Base-by-base conservation (phyloP, 1,139 yeast species). In the Oligophagozyma castellii region DNA sequence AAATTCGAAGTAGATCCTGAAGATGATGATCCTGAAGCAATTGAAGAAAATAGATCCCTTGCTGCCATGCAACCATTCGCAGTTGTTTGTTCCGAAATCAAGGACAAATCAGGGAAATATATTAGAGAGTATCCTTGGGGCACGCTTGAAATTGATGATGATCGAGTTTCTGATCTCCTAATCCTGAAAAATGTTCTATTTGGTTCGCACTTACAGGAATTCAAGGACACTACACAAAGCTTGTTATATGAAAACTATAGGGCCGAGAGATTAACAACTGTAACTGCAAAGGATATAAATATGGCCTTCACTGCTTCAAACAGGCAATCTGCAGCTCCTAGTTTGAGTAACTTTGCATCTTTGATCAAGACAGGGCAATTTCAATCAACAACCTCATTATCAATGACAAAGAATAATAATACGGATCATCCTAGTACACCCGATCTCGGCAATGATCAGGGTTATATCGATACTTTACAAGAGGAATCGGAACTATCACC, bases 61-160 rank as follows among this genome's bases (percentile, higher is more conserved):
- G 67, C 78, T 25, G 58, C 58, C 29, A 55, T 72, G 27, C 74
- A 75, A 44, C 92, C 92, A 5, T 78, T 78, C 57, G 78, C 89
- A 2, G 60, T 77, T 12, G 65, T 78, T 49, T 63, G 77, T 7
- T 72, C 83, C 2, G 76, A 70, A 42, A 74, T 68, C 42, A 59
- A 63, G 19, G 52, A 48, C 16, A 35, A 59, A 44, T 55, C 67
- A 4, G 80, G 80, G 10, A 65, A 70, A 33, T 67, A 69, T 39
- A 74, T 72, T 5, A 69, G 92, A 57, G 63, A 66, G 44, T 77
- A 77, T 46, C 84, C 86, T 18, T 78, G 92, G 92, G 89, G 89
- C 12, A 50, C 65, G 24, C 67, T 76, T 22, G 27, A 35, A 5
- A 44, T 51, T 21, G 65, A 69, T 43, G 73, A 73, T 42, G 69